Base-by-base conservation (phyloP, 1,284 basidiomycete genomes). In the Phellopilus nigrolimitatus region DNA sequence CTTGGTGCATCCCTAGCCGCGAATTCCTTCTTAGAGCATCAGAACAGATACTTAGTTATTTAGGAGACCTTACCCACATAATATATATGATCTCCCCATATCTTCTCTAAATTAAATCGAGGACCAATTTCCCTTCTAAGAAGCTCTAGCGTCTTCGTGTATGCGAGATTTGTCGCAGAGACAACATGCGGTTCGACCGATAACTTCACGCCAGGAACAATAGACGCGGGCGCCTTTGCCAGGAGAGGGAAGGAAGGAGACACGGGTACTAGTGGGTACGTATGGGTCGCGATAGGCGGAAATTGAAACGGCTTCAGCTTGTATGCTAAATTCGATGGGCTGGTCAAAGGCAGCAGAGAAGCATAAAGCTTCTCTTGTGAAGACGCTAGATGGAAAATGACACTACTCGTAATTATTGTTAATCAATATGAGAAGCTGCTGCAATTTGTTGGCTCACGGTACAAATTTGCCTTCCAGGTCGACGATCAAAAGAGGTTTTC, bases 81-180 rank as follows among this genome's bases (percentile, higher is more conserved):
- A 57, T 69, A 66, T 7, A 73, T 71, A 53, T 75, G 71, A 57
- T 61, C 65, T 51, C 72, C 68, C 73, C 73, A 76, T 3, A 73
- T 58, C 53, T 67, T 66, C 60, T 75, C 73, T 0, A 75, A 59
- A 40, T 71, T 62, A 54, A 68, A 73, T 54, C 71, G 66, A 36
- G 73, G 74, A 2, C 73, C 73, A 21, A 75, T 59, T 39, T 68
- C 57, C 38, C 65, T 62, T 42, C 65, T 65, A 31, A 73, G 60
- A 27, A 70, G 59, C 49, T 66, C 68, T 19, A 74, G 61, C 37
- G 71, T 71, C n/a, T 72, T 63, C 33, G 67, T 70, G 53, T 73
- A 66, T 8, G 72, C 67, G n/a, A 74, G 57, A 42, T 63, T 64
- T n/a, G 64, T 68, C 25, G 73, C 73, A 36, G 73, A 75, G 19